Percentiles rank a stretch among this genome's conserved stretches.
phyloP scores from a whole-genome alignment of 768 basidiomycete species.

The Leucosporidium scottii region DNA sequence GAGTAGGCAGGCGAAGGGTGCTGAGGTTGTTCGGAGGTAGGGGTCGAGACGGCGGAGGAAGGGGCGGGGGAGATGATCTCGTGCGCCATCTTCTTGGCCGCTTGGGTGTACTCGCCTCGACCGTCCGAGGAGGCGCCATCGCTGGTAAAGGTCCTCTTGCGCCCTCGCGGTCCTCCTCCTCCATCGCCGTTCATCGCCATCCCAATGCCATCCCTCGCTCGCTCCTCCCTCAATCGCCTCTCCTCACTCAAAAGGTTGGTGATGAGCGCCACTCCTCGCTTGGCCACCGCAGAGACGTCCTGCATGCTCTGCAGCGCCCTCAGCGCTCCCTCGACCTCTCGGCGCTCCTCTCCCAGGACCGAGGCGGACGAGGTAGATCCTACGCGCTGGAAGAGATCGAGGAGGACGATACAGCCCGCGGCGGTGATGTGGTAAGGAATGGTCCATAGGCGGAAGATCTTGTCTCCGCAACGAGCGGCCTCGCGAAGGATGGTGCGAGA shows the following conservation, averaged over 20 bases:
- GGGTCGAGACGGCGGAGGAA: no score
- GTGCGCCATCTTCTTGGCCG: neutral
- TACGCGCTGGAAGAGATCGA: slow-evolving; percentile 19
- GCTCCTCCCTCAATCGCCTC: neutral
- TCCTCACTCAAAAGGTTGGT: slow-evolving; percentile 8
- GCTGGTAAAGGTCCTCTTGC: no score
- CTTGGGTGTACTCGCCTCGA: neutral
- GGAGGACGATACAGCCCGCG: slow-evolving; percentile 11
- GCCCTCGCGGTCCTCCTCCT: no score
- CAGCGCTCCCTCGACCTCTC: slow-evolving; percentile 2
- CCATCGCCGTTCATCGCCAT: no score
- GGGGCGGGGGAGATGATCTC: neutral
- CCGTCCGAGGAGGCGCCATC: no score
- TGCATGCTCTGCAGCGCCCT: neutral
- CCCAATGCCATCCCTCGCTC: neutral
- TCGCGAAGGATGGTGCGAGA: slow-evolving; percentile 5
- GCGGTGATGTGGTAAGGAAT: slow-evolving; percentile 38
- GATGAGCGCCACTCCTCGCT: slow-evolving; percentile 7
- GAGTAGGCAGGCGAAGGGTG: no score
- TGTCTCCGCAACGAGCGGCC: neutral
- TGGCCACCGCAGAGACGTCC: neutral
- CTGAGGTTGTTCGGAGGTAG: no score
- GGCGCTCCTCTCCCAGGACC: slow-evolving; percentile 1
- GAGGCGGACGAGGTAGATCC: neutral
- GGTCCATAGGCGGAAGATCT: slow-evolving; percentile 7